Evolutionary conservation across 139 green algal genomes (phyloP).

Genomic region (Desmodesmus armatus): DNA sequence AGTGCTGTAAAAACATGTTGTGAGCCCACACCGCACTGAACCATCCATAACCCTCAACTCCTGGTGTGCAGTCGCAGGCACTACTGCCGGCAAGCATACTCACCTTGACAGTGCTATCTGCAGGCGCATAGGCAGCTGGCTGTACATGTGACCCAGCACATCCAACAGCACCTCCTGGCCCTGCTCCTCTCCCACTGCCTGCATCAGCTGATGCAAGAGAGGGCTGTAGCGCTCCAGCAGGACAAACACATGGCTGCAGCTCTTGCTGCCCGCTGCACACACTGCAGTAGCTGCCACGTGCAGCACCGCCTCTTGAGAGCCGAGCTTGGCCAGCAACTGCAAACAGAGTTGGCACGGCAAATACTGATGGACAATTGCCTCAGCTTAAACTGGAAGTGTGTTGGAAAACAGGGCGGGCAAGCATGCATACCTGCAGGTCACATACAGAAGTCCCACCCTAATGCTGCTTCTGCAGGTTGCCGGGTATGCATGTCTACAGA

Average conservation of each 20-base stretch:
- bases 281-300: constrained; percentile 65
- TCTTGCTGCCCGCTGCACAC: constrained; percentile 83
- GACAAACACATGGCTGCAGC: constrained; percentile 85
- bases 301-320: not conserved
- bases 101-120: constrained; percentile 55
- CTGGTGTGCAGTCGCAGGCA: not conserved
- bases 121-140: constrained; percentile 48
- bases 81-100: not conserved
- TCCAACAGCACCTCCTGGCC: constrained; percentile 56
- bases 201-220: not conserved
- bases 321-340: constrained; percentile 1
- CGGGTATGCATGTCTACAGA: too few species aligned
- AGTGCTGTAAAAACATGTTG: not conserved
- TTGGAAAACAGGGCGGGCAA: not conserved
- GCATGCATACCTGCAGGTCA: too few species aligned
- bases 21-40: not conserved
- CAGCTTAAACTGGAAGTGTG: too few species aligned
- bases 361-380: too few species aligned
- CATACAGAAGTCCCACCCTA: too few species aligned
- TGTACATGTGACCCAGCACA: constrained; percentile 48
- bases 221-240: constrained; percentile 81
- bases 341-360: too few species aligned
- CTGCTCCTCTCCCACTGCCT: not conserved
- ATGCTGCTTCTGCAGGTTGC: too few species aligned
- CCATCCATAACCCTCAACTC: not conserved